Conservation (phyloP, 495 filamentous ascomycete species). For the Hypoxylon intermedium region DNA sequence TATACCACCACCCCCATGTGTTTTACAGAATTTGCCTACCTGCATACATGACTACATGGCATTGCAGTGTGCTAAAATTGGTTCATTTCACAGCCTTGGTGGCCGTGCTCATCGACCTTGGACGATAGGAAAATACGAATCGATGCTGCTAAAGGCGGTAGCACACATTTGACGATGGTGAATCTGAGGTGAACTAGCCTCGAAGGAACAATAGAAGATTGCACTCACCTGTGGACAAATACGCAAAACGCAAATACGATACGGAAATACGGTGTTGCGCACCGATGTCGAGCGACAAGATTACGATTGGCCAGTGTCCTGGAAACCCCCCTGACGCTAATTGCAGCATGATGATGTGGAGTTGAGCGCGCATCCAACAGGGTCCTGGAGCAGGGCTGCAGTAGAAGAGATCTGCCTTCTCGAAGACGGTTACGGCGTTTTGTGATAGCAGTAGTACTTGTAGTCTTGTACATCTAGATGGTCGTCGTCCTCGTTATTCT, state of each 20-base stretch:
- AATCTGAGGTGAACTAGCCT: slow-evolving; percentile 14
- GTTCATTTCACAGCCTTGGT: slow-evolving; percentile 7
- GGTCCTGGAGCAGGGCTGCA: slow-evolving; percentile 39
- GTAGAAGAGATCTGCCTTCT: slow-evolving; percentile 39
- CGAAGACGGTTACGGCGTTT: slow-evolving; percentile 39
- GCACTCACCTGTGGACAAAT: not conserved
- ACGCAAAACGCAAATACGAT: slow-evolving; percentile 42
- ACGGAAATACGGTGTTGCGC: slow-evolving; percentile 41
- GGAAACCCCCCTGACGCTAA: slow-evolving; percentile 39
- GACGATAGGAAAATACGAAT: slow-evolving; percentile 19
- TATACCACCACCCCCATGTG: not conserved
- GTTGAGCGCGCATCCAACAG: slow-evolving; percentile 34
- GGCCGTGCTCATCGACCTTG: slow-evolving; percentile 8
- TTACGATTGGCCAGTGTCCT: slow-evolving; percentile 29
- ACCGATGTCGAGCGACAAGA: slow-evolving; percentile 40
- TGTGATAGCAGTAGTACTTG: slow-evolving; percentile 17
- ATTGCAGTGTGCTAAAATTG: slow-evolving; percentile 4
- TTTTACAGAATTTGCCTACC: not conserved
- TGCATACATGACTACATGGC: not conserved
- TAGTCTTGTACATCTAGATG: slow-evolving; percentile 15
- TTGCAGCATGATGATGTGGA: slow-evolving; percentile 40
- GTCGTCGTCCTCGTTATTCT: not conserved
- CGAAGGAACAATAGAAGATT: slow-evolving; percentile 20
- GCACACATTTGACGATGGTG: slow-evolving; percentile 18
- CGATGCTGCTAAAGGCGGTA: slow-evolving; percentile 14